These are phyloP conservation scores for Penicillium taxi DNA, from an alignment of 495 filamentous ascomycete species.

Conservation along the genomic window DNA sequence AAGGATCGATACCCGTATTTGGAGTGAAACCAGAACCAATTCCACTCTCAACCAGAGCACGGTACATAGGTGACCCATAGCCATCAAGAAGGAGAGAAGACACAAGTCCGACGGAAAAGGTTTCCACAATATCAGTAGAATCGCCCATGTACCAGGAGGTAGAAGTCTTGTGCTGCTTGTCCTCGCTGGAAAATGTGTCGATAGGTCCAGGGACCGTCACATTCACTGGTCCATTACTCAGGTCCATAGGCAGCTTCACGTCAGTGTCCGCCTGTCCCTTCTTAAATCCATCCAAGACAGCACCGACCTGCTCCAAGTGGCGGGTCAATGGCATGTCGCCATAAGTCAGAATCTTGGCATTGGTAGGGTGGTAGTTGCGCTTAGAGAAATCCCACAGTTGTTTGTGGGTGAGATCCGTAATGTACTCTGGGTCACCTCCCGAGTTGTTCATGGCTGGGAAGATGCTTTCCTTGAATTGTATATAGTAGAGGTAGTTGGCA, in stretches of 20 bases:
- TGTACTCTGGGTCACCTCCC: conserved; percentile 89
- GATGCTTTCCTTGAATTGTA: conserved; percentile 87
- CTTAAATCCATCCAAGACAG: conserved; percentile 61
- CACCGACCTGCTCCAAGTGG: conserved; percentile 70
- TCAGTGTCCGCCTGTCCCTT: conserved; percentile 59
- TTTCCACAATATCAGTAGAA: conserved; percentile 71
- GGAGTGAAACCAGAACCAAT: conserved; percentile 88
- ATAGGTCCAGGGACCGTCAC: conserved; percentile 71
- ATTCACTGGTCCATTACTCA: conserved; percentile 53
- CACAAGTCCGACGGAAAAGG: conserved; percentile 72
- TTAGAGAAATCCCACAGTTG: conserved; percentile 79
- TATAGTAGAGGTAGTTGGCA: conserved; percentile 91
- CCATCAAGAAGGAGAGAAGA: conserved; percentile 82
- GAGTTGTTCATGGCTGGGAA: conserved; percentile 92
- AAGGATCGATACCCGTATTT: conserved; percentile 83
- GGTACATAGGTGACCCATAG: conserved; percentile 90
- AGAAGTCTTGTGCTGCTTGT: conserved; percentile 88
- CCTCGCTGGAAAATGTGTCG: conserved; percentile 78
- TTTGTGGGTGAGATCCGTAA: conserved; percentile 86
- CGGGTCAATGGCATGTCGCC: conserved; percentile 80
- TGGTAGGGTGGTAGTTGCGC: conserved; percentile 92
- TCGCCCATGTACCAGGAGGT: conserved; percentile 87
- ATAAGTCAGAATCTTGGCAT: conserved; percentile 90
- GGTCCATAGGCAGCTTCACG: conserved; percentile 67
- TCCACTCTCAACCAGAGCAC: conserved; percentile 81